Evolutionary conservation across 139 green algal genomes (phyloP).

Genomic region (Picochlorum sp.): DNA sequence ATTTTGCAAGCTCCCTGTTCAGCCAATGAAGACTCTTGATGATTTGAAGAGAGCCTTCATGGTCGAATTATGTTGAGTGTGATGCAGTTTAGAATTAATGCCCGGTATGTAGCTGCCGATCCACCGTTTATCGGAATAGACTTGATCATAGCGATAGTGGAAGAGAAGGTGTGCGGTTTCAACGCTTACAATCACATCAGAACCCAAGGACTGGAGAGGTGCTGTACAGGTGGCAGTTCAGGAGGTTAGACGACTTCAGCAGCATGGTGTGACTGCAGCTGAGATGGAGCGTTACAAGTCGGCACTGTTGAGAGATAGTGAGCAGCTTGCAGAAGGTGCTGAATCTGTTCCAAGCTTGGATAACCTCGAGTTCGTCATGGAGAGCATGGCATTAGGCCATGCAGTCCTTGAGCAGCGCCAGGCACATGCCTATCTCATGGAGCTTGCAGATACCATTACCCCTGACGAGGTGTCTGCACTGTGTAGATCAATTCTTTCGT

Average conservation of each 20-base stretch:
- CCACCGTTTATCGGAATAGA: constrained; percentile 81
- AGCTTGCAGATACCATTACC: constrained; percentile 61
- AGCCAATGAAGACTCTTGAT: constrained; percentile 51
- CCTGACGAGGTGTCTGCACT: constrained; percentile 75
- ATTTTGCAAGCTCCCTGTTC: constrained; percentile 94
- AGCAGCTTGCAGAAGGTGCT: constrained; percentile 76
- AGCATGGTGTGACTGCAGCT: constrained; percentile 71
- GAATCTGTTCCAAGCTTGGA: constrained; percentile 77
- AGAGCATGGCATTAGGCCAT: constrained; percentile 87
- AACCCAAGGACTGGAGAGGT: constrained; percentile 80
- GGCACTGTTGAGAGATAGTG: constrained; percentile 81
- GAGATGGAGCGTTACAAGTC: constrained; percentile 86
- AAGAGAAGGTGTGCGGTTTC: constrained; percentile 90
- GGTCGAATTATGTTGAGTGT: constrained; percentile 81
- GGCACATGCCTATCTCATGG: constrained; percentile 47
- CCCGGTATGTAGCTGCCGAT: constrained; percentile 45
- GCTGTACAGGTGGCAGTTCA: constrained; percentile 57
- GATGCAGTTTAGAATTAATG: constrained; percentile 87
- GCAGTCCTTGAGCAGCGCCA: constrained; percentile 65
- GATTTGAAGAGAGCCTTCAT: constrained; percentile 72
- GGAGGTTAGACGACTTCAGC: constrained; percentile 81
- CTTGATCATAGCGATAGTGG: constrained; percentile 81
- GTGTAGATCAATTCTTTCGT: constrained; percentile 72
- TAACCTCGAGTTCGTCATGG: constrained; percentile 98
- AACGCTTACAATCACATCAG: constrained; percentile 85